Evolutionary conservation across 148 eudicot genomes (phyloP).

Genomic region (Rhododendron vialii): DNA sequence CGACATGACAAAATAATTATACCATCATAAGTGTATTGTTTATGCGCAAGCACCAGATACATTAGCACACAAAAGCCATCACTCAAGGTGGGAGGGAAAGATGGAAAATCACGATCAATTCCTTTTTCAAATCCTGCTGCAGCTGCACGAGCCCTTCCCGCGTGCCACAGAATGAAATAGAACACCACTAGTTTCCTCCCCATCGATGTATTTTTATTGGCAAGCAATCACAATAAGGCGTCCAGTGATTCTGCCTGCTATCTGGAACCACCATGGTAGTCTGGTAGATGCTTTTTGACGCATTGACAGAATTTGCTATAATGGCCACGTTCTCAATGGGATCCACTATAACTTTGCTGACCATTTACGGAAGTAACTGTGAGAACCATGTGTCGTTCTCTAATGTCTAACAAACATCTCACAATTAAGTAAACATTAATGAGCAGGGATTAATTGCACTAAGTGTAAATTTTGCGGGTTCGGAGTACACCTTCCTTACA

Average conservation of each 20-base stretch:
- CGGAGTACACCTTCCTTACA: neutral
- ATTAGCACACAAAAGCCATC: neutral
- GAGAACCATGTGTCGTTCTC: neutral
- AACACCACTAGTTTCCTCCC: no score
- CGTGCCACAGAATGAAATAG: neutral
- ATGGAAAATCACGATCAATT: neutral
- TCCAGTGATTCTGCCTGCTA: no score
- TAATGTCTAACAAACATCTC: neutral
- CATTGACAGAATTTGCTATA: no score
- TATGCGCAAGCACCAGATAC: neutral
- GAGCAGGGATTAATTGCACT: neutral
- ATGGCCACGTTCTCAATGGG: no score
- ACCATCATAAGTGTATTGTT: neutral
- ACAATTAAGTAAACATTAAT: neutral
- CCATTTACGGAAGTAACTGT: neutral
- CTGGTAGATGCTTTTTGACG: no score
- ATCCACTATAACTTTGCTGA: neutral
- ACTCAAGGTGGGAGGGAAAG: neutral
- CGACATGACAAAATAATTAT: neutral
- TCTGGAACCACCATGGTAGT: no score
- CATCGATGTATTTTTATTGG: no score
- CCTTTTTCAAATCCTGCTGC: neutral
- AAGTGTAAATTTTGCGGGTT: neutral
- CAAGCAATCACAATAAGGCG: no score
- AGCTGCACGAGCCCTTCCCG: neutral